Base-by-base conservation (phyloP, 805 yeast species). In the Candida ipomoeae region DNA sequence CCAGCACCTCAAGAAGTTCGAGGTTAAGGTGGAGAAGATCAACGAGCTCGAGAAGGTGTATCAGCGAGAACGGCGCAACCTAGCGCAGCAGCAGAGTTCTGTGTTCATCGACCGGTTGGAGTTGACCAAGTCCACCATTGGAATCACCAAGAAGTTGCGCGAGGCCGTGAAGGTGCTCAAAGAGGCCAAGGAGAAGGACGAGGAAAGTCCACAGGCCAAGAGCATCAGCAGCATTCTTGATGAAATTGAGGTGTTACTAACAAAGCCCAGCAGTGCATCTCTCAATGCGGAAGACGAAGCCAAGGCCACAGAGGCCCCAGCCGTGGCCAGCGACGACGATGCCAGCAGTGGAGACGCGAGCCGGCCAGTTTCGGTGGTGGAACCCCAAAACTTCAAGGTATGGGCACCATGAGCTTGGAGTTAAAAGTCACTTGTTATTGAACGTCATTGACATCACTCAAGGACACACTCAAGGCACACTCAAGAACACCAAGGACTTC, bases 51-150 rank as follows among this genome's bases (percentile, higher is more conserved):
- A 87, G 64, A 80, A 77, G 61, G 81, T 84, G 41, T 73, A 82
- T 49, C 90, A 84, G 58, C 67, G 79, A 35, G 89, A 86, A 60
- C 80, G 82, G 56, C 83, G 81, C 55, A 69, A 76, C 33, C 61
- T 86, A 42, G 77, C 79, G 31, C 78, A 75, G 52, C 84, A 82
- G 60, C 87, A 85, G 59, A 86, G 83, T 57, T 88, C 84, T 54
- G 62, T 84, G 6, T 79, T 85, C 55, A 64, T 84, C 44, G 89
- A 86, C 57, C 71, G 89, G 50, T 62, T 87, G 34, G 76, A 87
- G n/a, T 74, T 87, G 55, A 76, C 85, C 40, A 83, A 82, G 60
- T 74, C 82, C 15, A 79, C 89, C 1, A 68, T 75, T 17, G 59
- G 71, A 2, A 71, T 85, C 4, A 67, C 81, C 41, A 63, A 72